phyloP scores from a whole-genome alignment of 768 basidiomycete genomes.

The Pseudohyphozyma bogoriensis region DNA sequence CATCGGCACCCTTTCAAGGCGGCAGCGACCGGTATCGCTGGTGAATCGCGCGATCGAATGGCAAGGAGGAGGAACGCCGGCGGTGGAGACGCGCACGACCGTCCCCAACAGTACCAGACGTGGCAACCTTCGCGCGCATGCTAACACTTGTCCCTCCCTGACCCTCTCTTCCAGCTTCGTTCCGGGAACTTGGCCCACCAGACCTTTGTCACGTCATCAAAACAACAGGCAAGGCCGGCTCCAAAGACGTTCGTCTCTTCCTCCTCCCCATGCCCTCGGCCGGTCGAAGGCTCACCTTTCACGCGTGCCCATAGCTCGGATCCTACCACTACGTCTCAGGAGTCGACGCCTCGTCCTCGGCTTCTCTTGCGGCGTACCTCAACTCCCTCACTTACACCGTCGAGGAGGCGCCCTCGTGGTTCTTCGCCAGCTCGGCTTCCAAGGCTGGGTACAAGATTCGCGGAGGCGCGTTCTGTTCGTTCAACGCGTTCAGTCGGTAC shows the following conservation, averaged over 20 bases:
- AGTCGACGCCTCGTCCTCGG: constrained; percentile 96
- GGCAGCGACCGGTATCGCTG: too few species aligned
- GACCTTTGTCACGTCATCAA: constrained; percentile 95
- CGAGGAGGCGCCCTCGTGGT: constrained; percentile 87
- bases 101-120: not conserved
- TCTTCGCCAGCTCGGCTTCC: constrained; percentile 51
- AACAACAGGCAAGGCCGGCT: constrained; percentile 67
- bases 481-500: constrained; percentile 94
- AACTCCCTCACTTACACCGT: constrained; percentile 95
- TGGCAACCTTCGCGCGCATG: not conserved
- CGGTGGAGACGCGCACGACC: not conserved
- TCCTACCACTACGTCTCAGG: constrained; percentile 98
- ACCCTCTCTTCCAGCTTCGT: constrained; percentile 61
- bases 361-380: constrained; percentile 93
- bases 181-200: constrained; percentile 93
- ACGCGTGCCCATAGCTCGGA: constrained; percentile 55
- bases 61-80: too few species aligned
- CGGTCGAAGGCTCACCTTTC: not conserved
- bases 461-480: constrained; percentile 88
- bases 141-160: too few species aligned
- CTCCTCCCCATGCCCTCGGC: not conserved
- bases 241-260: constrained; percentile 63
- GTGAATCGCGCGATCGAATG: too few species aligned
- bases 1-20: too few species aligned
- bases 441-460: constrained; percentile 72